phyloP scores from a whole-genome alignment of 139 green algal species.

The Nannochloris sp. region DNA sequence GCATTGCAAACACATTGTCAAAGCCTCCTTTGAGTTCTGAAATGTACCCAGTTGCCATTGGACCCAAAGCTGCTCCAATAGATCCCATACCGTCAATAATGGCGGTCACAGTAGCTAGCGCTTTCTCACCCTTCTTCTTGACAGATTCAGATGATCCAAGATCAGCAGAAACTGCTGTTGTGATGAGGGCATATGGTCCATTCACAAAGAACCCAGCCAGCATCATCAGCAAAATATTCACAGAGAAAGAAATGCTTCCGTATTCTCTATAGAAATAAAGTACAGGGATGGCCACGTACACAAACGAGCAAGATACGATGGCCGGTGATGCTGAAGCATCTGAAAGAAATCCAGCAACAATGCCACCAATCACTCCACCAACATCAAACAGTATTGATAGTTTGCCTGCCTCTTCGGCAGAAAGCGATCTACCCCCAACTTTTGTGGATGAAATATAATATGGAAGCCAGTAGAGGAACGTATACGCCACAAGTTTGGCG shows the following conservation, averaged over 20 bases:
- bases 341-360: slow-evolving; percentile 77
- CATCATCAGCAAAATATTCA: slow-evolving; percentile 83
- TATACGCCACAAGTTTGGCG: slow-evolving; percentile 95
- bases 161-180: slow-evolving; percentile 88
- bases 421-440: slow-evolving; percentile 55
- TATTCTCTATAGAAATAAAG: slow-evolving; percentile 73
- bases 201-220: slow-evolving; percentile 87
- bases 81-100: slow-evolving; percentile 96
- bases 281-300: slow-evolving; percentile 65
- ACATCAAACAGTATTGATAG: slow-evolving; percentile 89
- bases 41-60: slow-evolving; percentile 83
- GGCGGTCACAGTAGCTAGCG: slow-evolving; percentile 88
- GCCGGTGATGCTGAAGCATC: slow-evolving; percentile 62
- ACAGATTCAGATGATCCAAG: slow-evolving; percentile 69
- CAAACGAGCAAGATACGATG: slow-evolving; percentile 63
- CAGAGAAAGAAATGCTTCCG: slow-evolving; percentile 33
- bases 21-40: slow-evolving; percentile 56
- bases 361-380: slow-evolving; percentile 78
- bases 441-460: slow-evolving; percentile 86
- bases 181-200: slow-evolving; percentile 94
- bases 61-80: slow-evolving; percentile 84
- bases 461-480: slow-evolving; percentile 96
- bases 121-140: slow-evolving; percentile 64
- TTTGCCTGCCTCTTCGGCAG: slow-evolving; percentile 61
- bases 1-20: slow-evolving; percentile 83